Conservation (phyloP, 148 eudicot genomes). For the Oxyria digyna region DNA sequence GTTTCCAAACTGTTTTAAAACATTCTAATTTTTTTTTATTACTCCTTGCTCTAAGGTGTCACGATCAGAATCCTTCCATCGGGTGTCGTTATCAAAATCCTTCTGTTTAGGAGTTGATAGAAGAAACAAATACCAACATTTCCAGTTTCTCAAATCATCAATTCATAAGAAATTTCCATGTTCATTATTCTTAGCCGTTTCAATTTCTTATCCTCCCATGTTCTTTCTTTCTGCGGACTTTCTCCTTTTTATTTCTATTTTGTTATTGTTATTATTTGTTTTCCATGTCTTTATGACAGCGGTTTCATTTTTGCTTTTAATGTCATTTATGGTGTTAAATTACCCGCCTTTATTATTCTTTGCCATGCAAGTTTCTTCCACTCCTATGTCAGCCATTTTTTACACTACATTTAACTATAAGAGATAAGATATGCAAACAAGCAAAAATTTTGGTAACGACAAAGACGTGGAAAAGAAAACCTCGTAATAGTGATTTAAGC, state of each 20-base stretch:
- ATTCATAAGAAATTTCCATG: neutral
- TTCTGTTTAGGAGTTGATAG: neutral
- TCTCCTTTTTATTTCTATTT: too few species aligned
- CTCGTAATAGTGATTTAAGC: constrained; percentile 77
- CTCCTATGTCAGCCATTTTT: too few species aligned
- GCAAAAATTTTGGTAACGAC: neutral
- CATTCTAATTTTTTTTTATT: neutral
- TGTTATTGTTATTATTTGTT: too few species aligned
- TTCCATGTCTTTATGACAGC: too few species aligned
- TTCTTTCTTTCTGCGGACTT: too few species aligned
- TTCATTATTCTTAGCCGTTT: too few species aligned
- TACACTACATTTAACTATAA: too few species aligned
- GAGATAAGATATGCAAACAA: neutral
- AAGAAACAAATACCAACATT: neutral
- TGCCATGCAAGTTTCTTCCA: neutral
- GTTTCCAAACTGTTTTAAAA: neutral
- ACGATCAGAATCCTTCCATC: neutral
- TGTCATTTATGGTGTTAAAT: too few species aligned
- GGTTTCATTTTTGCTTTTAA: too few species aligned
- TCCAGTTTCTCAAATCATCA: neutral
- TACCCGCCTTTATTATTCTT: too few species aligned
- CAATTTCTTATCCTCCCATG: too few species aligned
- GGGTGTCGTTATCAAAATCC: neutral
- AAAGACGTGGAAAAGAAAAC: constrained; percentile 19
- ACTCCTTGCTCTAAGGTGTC: neutral